phyloP scores from a whole-genome alignment of 1,284 basidiomycete genomes.

The Inonotus obliquus region DNA sequence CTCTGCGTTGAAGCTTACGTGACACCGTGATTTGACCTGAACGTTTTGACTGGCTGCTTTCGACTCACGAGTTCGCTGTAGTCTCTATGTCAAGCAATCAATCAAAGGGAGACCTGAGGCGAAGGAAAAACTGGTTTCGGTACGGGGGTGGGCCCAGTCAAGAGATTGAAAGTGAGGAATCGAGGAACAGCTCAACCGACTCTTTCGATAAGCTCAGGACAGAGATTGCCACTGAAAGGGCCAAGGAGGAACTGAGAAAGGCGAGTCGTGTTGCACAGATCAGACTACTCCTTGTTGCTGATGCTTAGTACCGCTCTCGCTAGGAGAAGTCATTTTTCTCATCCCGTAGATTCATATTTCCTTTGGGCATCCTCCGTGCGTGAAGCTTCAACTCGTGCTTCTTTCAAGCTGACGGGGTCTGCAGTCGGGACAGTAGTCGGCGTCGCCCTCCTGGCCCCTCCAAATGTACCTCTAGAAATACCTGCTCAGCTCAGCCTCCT shows the following conservation, averaged over 20 bases:
- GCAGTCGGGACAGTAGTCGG: conserved; percentile 63
- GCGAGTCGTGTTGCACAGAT: not conserved
- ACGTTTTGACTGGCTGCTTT: no score
- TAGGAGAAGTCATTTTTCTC: conserved; percentile 21
- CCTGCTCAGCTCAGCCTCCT: conserved; percentile 36
- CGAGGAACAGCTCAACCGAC: not conserved
- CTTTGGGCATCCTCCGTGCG: conserved; percentile 44
- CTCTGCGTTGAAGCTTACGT: not conserved
- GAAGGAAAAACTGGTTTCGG: conserved; percentile 1
- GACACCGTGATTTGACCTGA: not conserved
- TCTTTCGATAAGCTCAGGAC: not conserved
- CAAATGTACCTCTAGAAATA: conserved; percentile 21
- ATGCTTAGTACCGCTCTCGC: no score
- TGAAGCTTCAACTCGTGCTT: conserved; percentile 28
- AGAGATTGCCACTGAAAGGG: not conserved
- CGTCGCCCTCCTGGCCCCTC: conserved; percentile 50
- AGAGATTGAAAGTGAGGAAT: not conserved
- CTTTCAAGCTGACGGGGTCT: not conserved
- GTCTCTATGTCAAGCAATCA: no score
- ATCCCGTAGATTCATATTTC: conserved; percentile 40
- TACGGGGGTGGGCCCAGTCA: not conserved
- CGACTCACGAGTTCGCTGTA: no score
- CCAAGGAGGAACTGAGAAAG: conserved; percentile 7
- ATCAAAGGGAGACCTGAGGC: no score
- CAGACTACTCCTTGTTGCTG: not conserved